A percentile compares a stretch with the other conserved stretches of the same genome.
Conservation (phyloP, 257 asterid species). For the Cinchona pubescens region DNA sequence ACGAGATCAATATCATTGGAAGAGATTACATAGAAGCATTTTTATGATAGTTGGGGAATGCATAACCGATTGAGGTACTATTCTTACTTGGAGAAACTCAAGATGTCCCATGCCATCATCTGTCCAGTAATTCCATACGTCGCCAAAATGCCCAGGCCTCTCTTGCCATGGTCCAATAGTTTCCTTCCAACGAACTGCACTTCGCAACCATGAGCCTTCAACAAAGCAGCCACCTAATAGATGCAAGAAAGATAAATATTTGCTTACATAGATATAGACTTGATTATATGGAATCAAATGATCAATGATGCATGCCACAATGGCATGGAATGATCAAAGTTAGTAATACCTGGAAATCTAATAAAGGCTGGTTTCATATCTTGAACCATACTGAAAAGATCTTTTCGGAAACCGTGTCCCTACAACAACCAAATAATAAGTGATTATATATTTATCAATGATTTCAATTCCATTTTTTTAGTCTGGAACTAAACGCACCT, state of each 20-base stretch:
- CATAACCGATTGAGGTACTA: too few species aligned
- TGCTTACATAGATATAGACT: background rate
- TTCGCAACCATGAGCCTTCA: constrained; percentile 86
- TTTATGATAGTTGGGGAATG: background rate
- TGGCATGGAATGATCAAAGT: background rate
- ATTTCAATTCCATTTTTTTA: too few species aligned
- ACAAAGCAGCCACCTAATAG: constrained; percentile 94
- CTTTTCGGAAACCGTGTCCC: constrained; percentile 96
- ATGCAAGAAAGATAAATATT: background rate
- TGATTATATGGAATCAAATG: background rate
- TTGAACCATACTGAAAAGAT: constrained; percentile 74
- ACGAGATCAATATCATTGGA: too few species aligned
- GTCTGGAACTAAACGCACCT: constrained; percentile 64
- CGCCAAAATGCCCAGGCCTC: constrained; percentile 97
- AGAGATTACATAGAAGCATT: too few species aligned
- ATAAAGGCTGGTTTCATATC: constrained; percentile 70
- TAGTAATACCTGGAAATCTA: constrained; percentile 83
- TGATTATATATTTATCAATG: too few species aligned
- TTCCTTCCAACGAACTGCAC: constrained; percentile 97
- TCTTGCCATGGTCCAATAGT: constrained; percentile 95
- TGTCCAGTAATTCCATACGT: constrained; percentile 96
- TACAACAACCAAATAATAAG: too few species aligned
- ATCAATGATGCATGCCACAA: background rate
- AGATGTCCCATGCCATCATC: constrained; percentile 91
- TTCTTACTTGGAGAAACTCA: constrained; percentile 89